These are phyloP conservation scores for Alternaria novae-zelandiae DNA, from an alignment of 2,329 filamentous ascomycete species.

Conservation along the genomic window DNA sequence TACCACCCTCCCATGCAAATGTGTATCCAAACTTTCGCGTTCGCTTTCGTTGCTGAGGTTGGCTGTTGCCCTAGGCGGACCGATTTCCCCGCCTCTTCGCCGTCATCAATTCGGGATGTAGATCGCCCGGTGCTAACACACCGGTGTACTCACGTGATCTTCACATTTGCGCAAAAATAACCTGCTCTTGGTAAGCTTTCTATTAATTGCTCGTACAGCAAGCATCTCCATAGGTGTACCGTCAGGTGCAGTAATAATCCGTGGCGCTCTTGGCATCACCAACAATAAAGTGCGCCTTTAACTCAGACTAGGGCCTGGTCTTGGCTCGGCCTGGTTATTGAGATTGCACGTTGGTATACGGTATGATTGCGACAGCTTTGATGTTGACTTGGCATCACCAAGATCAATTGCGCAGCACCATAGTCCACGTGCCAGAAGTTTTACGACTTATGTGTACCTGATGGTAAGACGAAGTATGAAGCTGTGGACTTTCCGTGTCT, in stretches of 20 bases:
- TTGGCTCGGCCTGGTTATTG: not conserved
- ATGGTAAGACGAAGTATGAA: not conserved
- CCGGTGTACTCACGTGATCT: not conserved
- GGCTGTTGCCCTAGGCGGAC: not conserved
- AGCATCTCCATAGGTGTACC: accelerated
- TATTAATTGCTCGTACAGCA: not conserved
- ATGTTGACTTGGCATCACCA: not conserved
- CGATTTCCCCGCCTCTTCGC: not conserved
- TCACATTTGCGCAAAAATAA: not conserved
- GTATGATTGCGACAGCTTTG: not conserved
- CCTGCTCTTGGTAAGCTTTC: not conserved
- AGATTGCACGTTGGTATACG: not conserved
- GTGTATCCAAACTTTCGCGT: not conserved
- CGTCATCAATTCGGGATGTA: not conserved
- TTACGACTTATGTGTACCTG: not conserved
- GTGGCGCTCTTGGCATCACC: not conserved
- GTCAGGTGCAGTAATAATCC: not conserved
- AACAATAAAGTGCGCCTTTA: not conserved
- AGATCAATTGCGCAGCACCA: not conserved
- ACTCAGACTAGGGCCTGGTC: not conserved
- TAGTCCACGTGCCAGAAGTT: not conserved
- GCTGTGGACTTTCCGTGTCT: accelerated
- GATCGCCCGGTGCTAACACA: not conserved
- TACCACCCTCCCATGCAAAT: not conserved
- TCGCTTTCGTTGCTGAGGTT: not conserved